Evolutionary conservation across 257 asterid species (phyloP).

Genomic region (Gentiana macrophylla): DNA sequence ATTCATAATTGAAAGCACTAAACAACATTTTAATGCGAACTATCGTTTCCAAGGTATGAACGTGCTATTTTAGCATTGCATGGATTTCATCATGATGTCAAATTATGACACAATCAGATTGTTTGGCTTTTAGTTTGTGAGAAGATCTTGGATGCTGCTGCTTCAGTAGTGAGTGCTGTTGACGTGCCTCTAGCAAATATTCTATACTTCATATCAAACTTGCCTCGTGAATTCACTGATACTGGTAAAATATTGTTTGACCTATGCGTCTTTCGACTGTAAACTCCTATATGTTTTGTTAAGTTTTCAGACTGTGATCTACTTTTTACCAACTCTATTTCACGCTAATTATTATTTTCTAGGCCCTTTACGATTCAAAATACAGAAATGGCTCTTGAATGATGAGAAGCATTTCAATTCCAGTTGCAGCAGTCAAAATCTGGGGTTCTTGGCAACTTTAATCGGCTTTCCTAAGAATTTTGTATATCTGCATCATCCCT

Average conservation of each 20-base stretch:
- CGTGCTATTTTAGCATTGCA: constrained; percentile 5
- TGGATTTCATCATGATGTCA: neutral
- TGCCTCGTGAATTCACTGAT: constrained; percentile 83
- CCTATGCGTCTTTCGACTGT: too few relatives aligned
- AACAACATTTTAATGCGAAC: constrained; percentile 76
- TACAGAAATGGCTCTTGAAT: constrained; percentile 55
- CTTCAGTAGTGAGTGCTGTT: constrained; percentile 44
- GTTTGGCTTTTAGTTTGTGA: constrained; percentile 57
- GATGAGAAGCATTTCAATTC: constrained; percentile 14
- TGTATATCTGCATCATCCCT: constrained; percentile 25
- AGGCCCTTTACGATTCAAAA: constrained; percentile 59
- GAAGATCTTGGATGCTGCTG: constrained; percentile 62
- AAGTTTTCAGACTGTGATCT: too few relatives aligned
- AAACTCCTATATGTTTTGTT: too few relatives aligned
- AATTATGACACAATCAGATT: constrained; percentile 7
- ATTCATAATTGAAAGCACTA: constrained; percentile 65
- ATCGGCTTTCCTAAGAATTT: constrained; percentile 46
- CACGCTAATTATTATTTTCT: constrained; percentile 6
- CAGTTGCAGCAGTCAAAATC: constrained; percentile 8
- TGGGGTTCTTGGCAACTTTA: constrained; percentile 42
- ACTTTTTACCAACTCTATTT: neutral
- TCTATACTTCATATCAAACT: constrained; percentile 60
- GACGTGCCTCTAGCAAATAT: constrained; percentile 66
- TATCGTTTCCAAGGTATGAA: constrained; percentile 70
- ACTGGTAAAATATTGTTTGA: constrained; percentile 30